Conservation (phyloP, 208 protist genomes). For the Strigomonas culicis region DNA sequence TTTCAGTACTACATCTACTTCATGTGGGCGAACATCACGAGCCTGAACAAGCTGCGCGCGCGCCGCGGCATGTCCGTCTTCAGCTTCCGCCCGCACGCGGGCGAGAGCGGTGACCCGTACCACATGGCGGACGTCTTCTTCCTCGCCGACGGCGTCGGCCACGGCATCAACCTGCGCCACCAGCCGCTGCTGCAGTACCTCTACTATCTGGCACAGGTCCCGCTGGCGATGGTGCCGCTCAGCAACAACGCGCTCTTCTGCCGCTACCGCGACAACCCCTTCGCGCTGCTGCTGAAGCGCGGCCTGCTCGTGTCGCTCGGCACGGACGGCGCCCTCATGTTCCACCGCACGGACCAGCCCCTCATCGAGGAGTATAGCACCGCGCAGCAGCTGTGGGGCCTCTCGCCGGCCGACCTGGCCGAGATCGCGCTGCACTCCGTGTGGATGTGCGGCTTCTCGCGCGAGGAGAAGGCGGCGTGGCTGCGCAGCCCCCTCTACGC, state of each 20-base stretch:
- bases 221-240: conserved; percentile 96
- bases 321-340: conserved; percentile 93
- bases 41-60: conserved; percentile 93
- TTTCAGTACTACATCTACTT: conserved; percentile 96
- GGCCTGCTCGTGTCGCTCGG: conserved; percentile 97
- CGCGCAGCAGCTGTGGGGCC: conserved; percentile 78
- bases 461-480: conserved; percentile 55
- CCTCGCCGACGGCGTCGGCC: conserved; percentile 90
- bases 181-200: conserved; percentile 96
- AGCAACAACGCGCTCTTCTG: conserved; percentile 99
- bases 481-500: conserved; percentile 56
- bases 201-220: conserved; percentile 97
- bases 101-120: conserved; percentile 92
- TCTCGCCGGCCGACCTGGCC: conserved; percentile 76
- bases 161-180: conserved; percentile 95
- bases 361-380: conserved; percentile 91
- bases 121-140: conserved; percentile 87
- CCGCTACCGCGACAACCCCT: conserved; percentile 94
- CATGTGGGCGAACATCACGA: conserved; percentile 97
- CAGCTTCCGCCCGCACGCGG: conserved; percentile 95
- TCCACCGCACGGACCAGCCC: conserved; percentile 96
- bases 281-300: conserved; percentile 90
- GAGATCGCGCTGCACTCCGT: conserved; percentile 85
- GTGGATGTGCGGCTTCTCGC: conserved; percentile 71
- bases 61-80: conserved; percentile 91